A percentile compares a stretch with the other conserved stretches of the same genome.
These are phyloP conservation scores for Ustilago esculenta DNA, from an alignment of 1,284 basidiomycete genomes.

Conservation along the genomic window DNA sequence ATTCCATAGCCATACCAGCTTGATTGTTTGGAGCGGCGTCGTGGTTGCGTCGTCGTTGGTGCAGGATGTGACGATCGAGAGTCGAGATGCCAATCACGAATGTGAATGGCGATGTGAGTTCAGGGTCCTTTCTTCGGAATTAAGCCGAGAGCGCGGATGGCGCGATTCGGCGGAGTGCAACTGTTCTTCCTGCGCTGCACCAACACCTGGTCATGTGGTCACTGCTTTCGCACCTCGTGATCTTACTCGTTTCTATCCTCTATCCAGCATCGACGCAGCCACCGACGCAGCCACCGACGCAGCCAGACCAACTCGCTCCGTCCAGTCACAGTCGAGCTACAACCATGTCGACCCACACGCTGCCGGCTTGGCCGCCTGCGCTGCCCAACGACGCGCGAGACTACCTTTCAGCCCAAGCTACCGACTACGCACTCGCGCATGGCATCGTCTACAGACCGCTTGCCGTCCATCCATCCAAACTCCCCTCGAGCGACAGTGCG, in stretches of 20 bases:
- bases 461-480: constrained; percentile 65
- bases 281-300: too few species aligned
- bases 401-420: constrained; percentile 75
- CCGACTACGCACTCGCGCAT: constrained; percentile 84
- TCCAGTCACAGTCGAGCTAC: too few species aligned
- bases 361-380: constrained; percentile 75
- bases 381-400: constrained; percentile 74
- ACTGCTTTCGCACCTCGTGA: too few species aligned
- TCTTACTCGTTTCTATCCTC: not conserved
- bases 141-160: constrained; percentile 23
- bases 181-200: too few species aligned
- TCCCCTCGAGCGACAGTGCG: constrained; percentile 71
- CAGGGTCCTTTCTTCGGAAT: constrained; percentile 36
- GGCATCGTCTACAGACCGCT: constrained; percentile 83
- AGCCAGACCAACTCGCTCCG: too few species aligned
- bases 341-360: constrained; percentile 10
- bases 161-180: constrained; percentile 9
- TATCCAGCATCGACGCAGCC: too few species aligned
- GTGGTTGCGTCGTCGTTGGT: not conserved
- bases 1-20: too few species aligned
- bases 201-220: too few species aligned
- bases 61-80: not conserved
- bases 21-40: not conserved
- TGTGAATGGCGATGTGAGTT: too few species aligned
- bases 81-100: too few species aligned